Evolutionary conservation across 192 early-diverging fungal species (phyloP), one percentile per base, ranked within the genome.

Genomic region (Rhizoclosmatium sp.): DNA sequence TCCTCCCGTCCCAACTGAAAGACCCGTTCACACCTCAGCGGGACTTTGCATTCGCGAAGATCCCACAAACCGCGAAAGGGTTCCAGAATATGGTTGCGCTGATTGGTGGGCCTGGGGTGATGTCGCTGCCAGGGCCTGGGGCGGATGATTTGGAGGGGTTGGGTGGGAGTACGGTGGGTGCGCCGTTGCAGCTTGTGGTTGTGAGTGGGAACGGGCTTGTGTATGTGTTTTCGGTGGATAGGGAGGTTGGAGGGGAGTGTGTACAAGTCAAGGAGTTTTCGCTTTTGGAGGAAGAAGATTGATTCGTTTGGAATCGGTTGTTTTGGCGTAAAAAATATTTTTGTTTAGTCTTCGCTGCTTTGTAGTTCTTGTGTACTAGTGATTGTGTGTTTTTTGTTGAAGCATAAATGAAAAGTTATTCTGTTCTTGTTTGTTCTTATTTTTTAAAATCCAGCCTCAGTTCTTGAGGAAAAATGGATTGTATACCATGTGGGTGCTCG

Each of bases 11-110:
- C 75, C 86, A 87, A 49, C 69, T 89, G 23, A 95, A 96, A 3
- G 96, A 98, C 71, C 95, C 98, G 66, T 98, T 93, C 93, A 97
- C 98, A 83, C 97, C 97, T 3, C 86, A 93, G 61, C 87, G 98
- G 7, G 95, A 99, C 82, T 99, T 98, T 87, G 96, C 95, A 5
- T 94, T 92, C 71, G 89, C 96, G 40, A 97, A 96, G 82, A 82
- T 98, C 39, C 97, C 97, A 19, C 64, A 81, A 19, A 73, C 46
- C 12, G 21, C 49, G 19, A 88, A 89, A 76, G 80, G 78, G 10
- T 16, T 64, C 2, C 77, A 62, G 40, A 90, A 85, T 80, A 87
- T 88, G 54, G 86, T 84, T 59, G 83, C 87, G 16, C 21, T 90
- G 2, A 78, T 62, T 51, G 77, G 76, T n/a, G 72, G 78, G 16